A percentile compares a stretch with the other conserved stretches of the same genome.
Conservation (phyloP, 2,329 filamentous ascomycete genomes). For the Diaporthe ilicicola region DNA sequence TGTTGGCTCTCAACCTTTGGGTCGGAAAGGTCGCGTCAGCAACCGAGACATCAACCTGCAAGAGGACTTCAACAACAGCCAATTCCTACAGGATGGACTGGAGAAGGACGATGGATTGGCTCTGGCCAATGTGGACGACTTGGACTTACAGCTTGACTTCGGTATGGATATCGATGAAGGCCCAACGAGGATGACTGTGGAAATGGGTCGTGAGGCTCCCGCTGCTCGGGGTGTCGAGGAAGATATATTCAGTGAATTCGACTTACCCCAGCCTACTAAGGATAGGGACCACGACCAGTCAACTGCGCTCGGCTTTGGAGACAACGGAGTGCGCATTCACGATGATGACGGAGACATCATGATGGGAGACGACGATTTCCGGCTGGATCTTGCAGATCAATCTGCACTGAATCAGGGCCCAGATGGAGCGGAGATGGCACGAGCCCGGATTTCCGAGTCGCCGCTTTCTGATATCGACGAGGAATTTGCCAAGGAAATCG, state of each 20-base stretch:
- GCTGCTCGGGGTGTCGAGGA: slow-evolving; percentile 73
- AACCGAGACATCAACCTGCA: slow-evolving; percentile 74
- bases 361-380: slow-evolving; percentile 71
- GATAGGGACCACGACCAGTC: slow-evolving; percentile 65
- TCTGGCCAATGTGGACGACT: slow-evolving; percentile 66
- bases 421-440: slow-evolving; percentile 57
- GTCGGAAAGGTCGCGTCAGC: slow-evolving; percentile 65
- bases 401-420: slow-evolving; percentile 63
- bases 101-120: slow-evolving; percentile 65
- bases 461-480: slow-evolving; percentile 76
- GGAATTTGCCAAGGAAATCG: slow-evolving; percentile 66
- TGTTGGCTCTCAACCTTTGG: slow-evolving; percentile 57
- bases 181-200: slow-evolving; percentile 70
- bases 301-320: slow-evolving; percentile 61
- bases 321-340: slow-evolving; percentile 65
- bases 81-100: slow-evolving; percentile 77
- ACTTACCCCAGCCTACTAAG: slow-evolving; percentile 64
- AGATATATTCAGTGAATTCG: slow-evolving; percentile 73
- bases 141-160: slow-evolving; percentile 78
- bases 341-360: slow-evolving; percentile 71
- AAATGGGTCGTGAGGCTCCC: slow-evolving; percentile 89
- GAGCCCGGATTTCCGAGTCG: slow-evolving; percentile 73
- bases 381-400: slow-evolving; percentile 68
- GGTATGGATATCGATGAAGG: slow-evolving; percentile 77
- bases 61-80: slow-evolving; percentile 77